Evolutionary conservation across 768 basidiomycete genomes (phyloP).

Genomic region (Tubosaeta sp.): DNA sequence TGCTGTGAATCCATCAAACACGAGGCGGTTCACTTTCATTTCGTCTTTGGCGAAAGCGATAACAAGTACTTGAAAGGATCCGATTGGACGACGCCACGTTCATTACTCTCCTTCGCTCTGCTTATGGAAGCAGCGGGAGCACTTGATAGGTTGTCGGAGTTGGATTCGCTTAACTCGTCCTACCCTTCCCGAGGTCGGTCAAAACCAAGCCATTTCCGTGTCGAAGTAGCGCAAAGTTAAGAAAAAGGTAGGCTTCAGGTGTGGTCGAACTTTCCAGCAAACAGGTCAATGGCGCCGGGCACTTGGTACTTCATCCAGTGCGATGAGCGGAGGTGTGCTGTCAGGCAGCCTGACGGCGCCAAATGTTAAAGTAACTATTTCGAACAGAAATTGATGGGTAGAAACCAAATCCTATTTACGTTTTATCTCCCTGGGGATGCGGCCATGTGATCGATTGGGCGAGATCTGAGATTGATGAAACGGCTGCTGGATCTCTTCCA

Average conservation of each 20-base stretch:
- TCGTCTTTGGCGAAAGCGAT: conserved; percentile 5
- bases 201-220: not conserved
- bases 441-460: conserved; percentile 9
- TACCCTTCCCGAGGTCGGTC: not conserved
- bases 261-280: not conserved
- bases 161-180: not conserved
- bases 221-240: not conserved
- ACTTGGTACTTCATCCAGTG: not conserved
- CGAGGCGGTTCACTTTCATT: conserved; percentile 22
- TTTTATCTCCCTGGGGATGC: conserved; percentile 22
- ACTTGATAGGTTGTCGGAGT: not conserved
- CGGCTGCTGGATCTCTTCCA: conserved; percentile 7
- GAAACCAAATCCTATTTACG: conserved; percentile 13
- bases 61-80: not conserved
- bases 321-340: not conserved
- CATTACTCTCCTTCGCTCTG: not conserved
- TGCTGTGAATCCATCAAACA: conserved; percentile 9
- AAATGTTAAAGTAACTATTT: not conserved
- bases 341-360: not conserved
- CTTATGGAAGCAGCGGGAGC: not conserved
- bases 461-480: conserved; percentile 21
- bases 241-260: no score
- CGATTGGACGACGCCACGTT: conserved; percentile 3
- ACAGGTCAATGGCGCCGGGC: not conserved
- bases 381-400: conserved; percentile 1